Conservation (phyloP, 75 land plant genomes). For the Cunninghamia lanceolata region DNA sequence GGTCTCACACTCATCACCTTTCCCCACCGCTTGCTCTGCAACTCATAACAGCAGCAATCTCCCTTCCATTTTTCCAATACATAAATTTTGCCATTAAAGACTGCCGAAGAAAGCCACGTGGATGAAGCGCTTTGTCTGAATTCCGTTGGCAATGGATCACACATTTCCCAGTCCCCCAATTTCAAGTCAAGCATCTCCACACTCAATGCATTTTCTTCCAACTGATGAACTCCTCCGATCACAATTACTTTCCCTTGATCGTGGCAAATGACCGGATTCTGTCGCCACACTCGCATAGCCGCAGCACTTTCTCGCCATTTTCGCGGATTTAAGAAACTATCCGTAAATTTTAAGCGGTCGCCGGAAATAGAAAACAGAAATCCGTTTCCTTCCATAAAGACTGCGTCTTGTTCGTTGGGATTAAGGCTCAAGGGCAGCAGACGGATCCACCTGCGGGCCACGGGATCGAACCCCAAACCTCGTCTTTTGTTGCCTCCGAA, state of each 20-base stretch:
- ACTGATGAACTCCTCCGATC: slow-evolving; percentile 24
- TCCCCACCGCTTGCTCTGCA: slow-evolving; percentile 18
- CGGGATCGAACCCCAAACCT: slow-evolving; percentile 12
- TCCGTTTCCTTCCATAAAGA: slow-evolving; percentile 14
- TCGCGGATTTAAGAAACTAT: slow-evolving; percentile 22
- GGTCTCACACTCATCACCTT: slow-evolving; percentile 18
- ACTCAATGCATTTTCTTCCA: slow-evolving; percentile 26
- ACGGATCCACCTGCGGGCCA: slow-evolving; percentile 20
- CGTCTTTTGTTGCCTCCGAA: background rate
- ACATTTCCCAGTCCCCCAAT: slow-evolving; percentile 17
- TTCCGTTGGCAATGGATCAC: slow-evolving; percentile 31
- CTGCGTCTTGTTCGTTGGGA: background rate
- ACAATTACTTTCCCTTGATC: no score
- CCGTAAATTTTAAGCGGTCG: slow-evolving; percentile 24
- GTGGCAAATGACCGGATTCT: no score
- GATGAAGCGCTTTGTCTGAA: slow-evolving; percentile 28
- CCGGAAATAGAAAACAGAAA: slow-evolving; percentile 29
- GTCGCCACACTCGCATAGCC: no score
- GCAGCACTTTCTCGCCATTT: slow-evolving; percentile 9
- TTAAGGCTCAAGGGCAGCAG: background rate
- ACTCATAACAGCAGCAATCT: slow-evolving; percentile 17
- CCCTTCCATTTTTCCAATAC: slow-evolving; percentile 30
- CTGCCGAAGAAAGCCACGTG: slow-evolving; percentile 33
- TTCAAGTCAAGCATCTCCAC: slow-evolving; percentile 26
- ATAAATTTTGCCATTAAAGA: background rate